These are phyloP conservation scores for Amanita jacksonii DNA, from an alignment of 768 basidiomycete genomes.

Conservation along the genomic window DNA sequence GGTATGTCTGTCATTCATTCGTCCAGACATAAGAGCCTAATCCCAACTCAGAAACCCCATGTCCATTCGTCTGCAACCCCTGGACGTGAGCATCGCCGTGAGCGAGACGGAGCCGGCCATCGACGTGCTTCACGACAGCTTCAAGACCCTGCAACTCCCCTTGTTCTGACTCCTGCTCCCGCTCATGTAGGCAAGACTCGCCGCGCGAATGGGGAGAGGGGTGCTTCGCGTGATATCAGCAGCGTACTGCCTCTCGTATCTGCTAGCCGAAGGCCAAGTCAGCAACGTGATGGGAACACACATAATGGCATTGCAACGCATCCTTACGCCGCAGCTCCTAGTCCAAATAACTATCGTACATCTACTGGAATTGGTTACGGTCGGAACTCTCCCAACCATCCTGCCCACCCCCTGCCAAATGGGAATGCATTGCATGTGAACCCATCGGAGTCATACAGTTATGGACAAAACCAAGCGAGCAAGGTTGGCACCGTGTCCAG, in stretches of 20 bases:
- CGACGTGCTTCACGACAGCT: conserved; percentile 46
- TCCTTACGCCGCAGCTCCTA: conserved; percentile 64
- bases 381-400: conserved; percentile 42
- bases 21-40: not conserved
- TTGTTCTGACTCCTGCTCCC: conserved; percentile 57
- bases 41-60: conserved; percentile 24
- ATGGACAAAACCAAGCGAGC: conserved; percentile 39
- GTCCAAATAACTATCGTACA: conserved; percentile 44
- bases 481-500: conserved; percentile 44
- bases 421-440: conserved; percentile 37
- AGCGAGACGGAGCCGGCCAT: conserved; percentile 39
- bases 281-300: conserved; percentile 38
- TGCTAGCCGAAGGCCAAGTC: conserved; percentile 57
- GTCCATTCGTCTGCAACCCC: conserved; percentile 43
- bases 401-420: conserved; percentile 25
- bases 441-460: conserved; percentile 61
- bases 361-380: conserved; percentile 38
- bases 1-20: conserved; percentile 37
- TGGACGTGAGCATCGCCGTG: conserved; percentile 49
- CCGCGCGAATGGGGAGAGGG: conserved; percentile 38
- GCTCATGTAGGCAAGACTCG: conserved; percentile 51
- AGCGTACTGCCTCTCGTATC: conserved; percentile 65
- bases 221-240: conserved; percentile 42
- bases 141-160: conserved; percentile 50
- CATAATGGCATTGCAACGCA: conserved; percentile 43